Percentiles rank a stretch among this genome's conserved stretches.
Conservation (phyloP, 1,284 basidiomycete species). For the Anthracocystis panici-leucophaei region DNA sequence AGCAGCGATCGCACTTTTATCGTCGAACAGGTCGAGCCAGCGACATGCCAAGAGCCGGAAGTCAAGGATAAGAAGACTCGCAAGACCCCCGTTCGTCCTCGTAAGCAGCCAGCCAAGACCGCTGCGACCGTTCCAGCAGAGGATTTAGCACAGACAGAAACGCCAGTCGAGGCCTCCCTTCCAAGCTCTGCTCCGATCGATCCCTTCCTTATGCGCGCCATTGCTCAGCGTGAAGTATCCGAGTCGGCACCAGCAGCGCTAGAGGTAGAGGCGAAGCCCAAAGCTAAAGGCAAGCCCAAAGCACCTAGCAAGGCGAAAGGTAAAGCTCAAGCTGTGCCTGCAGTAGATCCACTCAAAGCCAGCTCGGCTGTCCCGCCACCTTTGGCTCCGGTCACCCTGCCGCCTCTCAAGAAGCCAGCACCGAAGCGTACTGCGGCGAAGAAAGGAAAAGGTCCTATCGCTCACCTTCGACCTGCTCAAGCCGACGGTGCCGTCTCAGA, state of each 20-base stretch:
- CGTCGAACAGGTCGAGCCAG: background rate
- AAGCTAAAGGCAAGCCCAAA: constrained; percentile 17
- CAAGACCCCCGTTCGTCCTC: constrained; percentile 9
- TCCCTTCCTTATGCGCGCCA: background rate
- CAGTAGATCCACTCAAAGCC: background rate
- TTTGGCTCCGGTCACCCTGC: background rate
- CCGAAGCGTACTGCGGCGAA: constrained; percentile 13
- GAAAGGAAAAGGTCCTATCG: constrained; percentile 23
- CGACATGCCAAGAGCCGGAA: background rate
- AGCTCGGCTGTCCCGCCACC: background rate
- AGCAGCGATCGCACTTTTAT: background rate
- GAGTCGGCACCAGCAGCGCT: background rate
- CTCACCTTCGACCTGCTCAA: constrained; percentile 25
- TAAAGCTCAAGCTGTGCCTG: background rate
- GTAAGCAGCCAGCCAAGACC: constrained; percentile 10
- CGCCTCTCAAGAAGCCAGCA: constrained; percentile 8
- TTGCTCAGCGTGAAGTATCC: background rate
- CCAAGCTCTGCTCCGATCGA: background rate
- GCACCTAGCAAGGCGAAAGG: constrained; percentile 18
- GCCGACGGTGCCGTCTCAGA: constrained; percentile 29
- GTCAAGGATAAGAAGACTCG: constrained; percentile 6
- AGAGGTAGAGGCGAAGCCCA: constrained; percentile 8
- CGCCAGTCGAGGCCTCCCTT: background rate
- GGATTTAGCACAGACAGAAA: background rate
- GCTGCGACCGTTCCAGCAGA: background rate